Evolutionary conservation across 352 stramenopile genomes (phyloP).

Genomic region (Pythium rishiriense): DNA sequence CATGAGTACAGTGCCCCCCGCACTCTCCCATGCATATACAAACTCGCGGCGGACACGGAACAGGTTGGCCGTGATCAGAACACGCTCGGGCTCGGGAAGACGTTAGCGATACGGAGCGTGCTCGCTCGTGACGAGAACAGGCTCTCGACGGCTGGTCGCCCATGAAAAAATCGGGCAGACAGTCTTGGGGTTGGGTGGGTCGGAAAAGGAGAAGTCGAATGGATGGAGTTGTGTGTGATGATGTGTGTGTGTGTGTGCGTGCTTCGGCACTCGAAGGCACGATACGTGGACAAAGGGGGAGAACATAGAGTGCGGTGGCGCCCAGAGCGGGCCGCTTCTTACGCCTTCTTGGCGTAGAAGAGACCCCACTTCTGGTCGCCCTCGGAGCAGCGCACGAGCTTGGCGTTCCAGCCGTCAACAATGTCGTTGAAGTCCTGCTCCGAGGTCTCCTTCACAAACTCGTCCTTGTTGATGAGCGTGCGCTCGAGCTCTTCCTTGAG

Average conservation of each 20-base stretch:
- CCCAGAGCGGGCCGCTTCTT: neutral
- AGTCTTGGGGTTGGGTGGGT: neutral
- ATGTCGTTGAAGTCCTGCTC: slow-evolving; percentile 42
- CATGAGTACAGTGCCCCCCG: slow-evolving; percentile 5
- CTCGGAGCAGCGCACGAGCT: slow-evolving; percentile 40
- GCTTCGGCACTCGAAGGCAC: slow-evolving; percentile 1
- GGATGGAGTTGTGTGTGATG: neutral
- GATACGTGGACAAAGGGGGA: slow-evolving; percentile 4
- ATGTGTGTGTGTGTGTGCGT: slow-evolving; percentile 10
- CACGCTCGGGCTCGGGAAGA: neutral
- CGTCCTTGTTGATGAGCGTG: slow-evolving; percentile 31
- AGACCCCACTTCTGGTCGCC: slow-evolving; percentile 50
- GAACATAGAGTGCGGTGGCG: neutral
- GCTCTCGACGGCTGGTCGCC: neutral
- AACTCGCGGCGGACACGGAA: slow-evolving; percentile 11
- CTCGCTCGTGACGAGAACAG: slow-evolving; percentile 2
- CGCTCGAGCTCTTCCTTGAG: slow-evolving; percentile 38
- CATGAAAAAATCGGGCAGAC: slow-evolving; percentile 1
- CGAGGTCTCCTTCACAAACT: slow-evolving; percentile 43
- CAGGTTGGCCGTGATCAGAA: slow-evolving; percentile 17
- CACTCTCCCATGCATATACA: slow-evolving; percentile 4
- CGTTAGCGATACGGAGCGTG: slow-evolving; percentile 1
- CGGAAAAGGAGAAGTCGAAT: neutral
- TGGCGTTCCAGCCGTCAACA: slow-evolving; percentile 39
- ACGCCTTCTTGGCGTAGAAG: slow-evolving; percentile 33